Evolutionary conservation across 106 monocot genomes (phyloP).

Genomic region (Dendrobium officinale): DNA sequence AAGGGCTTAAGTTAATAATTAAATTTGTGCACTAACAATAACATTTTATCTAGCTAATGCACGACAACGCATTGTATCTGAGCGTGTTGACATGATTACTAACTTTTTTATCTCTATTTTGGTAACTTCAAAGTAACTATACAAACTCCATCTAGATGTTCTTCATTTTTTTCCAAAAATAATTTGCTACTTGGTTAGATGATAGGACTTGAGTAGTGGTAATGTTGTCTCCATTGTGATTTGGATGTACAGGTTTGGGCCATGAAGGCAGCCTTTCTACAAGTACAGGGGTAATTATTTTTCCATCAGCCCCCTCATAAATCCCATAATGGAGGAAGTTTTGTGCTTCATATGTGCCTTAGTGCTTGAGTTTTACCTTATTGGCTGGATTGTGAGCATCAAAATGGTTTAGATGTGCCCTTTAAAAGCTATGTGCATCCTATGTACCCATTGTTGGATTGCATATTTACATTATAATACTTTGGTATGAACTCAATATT

Average conservation of each 20-base stretch:
- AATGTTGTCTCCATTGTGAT: neutral
- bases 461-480: neutral
- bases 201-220: neutral
- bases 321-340: too few relatives aligned
- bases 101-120: conserved; percentile 89
- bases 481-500: neutral
- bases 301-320: too few relatives aligned
- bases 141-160: too few relatives aligned
- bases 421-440: too few relatives aligned
- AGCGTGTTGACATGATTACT: conserved; percentile 84
- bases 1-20: neutral
- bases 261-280: neutral
- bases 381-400: neutral
- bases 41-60: conserved; percentile 73
- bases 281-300: neutral
- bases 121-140: conserved; percentile 44
- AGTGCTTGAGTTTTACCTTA: neutral
- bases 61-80: conserved; percentile 85
- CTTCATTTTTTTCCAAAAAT: neutral
- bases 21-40: neutral
- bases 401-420: neutral
- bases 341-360: neutral
- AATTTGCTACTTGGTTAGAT: neutral
- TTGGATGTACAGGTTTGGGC: neutral
- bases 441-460: neutral